Base-by-base conservation (phyloP, 2,329 filamentous ascomycete genomes). In the Arthroderma uncinatum region DNA sequence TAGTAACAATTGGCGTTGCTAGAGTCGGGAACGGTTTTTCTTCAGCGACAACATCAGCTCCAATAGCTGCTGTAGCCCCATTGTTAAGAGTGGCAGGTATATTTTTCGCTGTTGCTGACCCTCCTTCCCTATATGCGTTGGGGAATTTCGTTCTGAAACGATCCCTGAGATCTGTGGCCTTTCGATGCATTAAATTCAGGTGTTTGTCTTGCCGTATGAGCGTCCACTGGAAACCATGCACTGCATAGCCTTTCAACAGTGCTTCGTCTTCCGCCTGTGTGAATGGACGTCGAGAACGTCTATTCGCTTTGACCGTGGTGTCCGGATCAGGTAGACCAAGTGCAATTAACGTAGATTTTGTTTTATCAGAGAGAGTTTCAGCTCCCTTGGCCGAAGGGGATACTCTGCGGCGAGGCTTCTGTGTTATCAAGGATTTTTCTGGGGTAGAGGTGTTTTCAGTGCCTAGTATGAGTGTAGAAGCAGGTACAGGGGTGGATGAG, bases 91-190 rank as follows among this genome's bases (percentile, higher is more conserved):
- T 1, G 10, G 7, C 56, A 16, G 63, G 61, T 21, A 66, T 55
- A 4, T 61, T 62, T 39, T 68, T 70, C 16, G 67, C 68, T 21
- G 65, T 72, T 21, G 72, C 69, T 16, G 71, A 70, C n/a, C 72
- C 71, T 2, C 71, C 72, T 30, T 73, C 67, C 10, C 73, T 74
- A 64, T 83, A 85, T 16, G 76, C 72, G 30, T 82, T 74, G 0
- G 82, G 80, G 62, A 78, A 84, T 33, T 76, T 76, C 6, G 79
- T 82, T 14, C 82, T 74, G 61, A 85, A 82, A 2, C 82, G 78
- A 65, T 85, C 82, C 33, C 82, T 74, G 12, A 85, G 65, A 63
- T 85, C 82, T 1, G 80, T 82, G 14, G 79, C 73, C 47, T 76
- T 76, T 42, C 82, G 75, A 61, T 77, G 72, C 8, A 67, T 64